Base-by-base conservation (phyloP, 192 early-diverging fungal species). In the Coemansia sp. region DNA sequence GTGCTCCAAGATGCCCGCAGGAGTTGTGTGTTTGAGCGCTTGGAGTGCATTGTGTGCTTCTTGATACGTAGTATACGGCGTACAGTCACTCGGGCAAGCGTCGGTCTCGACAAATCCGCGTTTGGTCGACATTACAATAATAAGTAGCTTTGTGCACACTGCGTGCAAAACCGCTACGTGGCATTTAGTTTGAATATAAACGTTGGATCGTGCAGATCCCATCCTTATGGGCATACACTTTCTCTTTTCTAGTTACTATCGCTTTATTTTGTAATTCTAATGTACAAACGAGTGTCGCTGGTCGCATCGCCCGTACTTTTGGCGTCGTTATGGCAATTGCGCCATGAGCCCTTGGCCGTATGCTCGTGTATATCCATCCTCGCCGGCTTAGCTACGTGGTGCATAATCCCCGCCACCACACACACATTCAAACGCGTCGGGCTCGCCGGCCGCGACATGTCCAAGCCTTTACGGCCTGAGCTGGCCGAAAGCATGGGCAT, bases 401-500 rank as follows among this genome's bases (percentile, higher is more conserved):
- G 70, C 28, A 64, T 89, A 12, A 82, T 97, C 5, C 90, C 92
- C 0, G 75, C 66, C 12, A 80, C 93, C 6, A 71, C 66, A 18
- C 70, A 83, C 3, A 82, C 82, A 24, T 97, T 98, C 72, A 82
- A 94, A 56, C 84, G 85, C 23, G 88, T 89, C 12, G 89, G 90
- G 1, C 77, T 94, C 11, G 82, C 74, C 17, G 96, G 96, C 18
- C 83, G 83, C 42, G 96, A 98, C 67, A 58, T 90, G 66, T 80
- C 90, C 18, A 98, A 97, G 68, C 71, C 81, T 36, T 64, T 81
- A 21, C 83, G 79, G 31, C 92, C 93, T 5, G 50, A 76, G 11
- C 73, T 92, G 5, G 82, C 96, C 1, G 97, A 99, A 76, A 92
- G 88, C 64, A 91, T 95, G 92, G 97, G 97, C 18, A 85, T 94